Base-by-base conservation (phyloP, 169 alveolate genomes). In the Plasmodium gonderi region DNA sequence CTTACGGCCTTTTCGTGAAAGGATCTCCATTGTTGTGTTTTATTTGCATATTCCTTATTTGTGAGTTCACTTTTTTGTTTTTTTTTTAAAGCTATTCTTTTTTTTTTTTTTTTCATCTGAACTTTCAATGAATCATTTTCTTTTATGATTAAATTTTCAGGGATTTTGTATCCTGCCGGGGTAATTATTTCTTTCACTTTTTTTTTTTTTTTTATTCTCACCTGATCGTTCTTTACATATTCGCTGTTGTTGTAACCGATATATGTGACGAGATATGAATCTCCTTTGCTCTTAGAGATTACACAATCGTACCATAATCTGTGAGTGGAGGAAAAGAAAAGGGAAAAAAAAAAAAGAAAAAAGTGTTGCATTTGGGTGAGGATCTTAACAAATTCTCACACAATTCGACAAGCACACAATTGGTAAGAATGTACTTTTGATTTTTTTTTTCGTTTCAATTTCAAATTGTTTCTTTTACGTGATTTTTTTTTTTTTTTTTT, bases 301-400 rank as follows among this genome's bases (percentile, higher is more conserved):
- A 94, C 68, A 47, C 95, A 93, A 45, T 95, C 96, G 78, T 95
- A 95, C 97, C 97, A 95, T 26, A 94, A 96, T 79, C 97, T 95
- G 40, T 20, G 2, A 42, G 40, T 12, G 38, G 60, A 7, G 42
- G 17, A 49, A 31, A 29, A 7, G 31, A 12, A 49, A 31, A 2
- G 38, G 64, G 67, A 64, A 0, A 20, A 45, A 40, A 2, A 26
- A 54, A n/a, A n/a, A n/a, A n/a, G n/a, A n/a, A n/a, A n/a, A n/a
- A n/a, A n/a, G n/a, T n/a, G n/a, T n/a, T n/a, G n/a, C 1, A 31
- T 31, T 54, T 31, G n/a, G 69, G 4, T 54, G 29, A 31, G 33
- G 69, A 8, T 17, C 69, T 54, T 1, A 54, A 54, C 69, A 54
- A 9, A 31, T 68, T 0, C 33, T 1, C 26, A 29, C 45, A 36